phyloP scores from a whole-genome alignment of 2,329 filamentous ascomycete genomes.

The Aureobasidium sp. region DNA sequence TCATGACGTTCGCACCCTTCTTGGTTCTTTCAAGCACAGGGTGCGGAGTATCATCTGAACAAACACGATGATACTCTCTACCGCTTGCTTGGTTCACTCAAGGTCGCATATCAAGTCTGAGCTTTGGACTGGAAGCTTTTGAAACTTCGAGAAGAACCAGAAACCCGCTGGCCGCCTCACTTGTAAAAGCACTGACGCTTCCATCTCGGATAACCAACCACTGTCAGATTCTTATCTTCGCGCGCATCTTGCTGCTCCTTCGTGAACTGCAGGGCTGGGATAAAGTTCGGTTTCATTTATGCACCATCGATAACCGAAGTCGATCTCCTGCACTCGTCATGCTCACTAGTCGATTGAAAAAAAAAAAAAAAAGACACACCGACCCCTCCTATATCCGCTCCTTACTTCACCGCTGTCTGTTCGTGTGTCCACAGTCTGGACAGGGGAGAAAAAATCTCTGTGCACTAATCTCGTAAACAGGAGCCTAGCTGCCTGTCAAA shows the following conservation, averaged over 20 bases:
- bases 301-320: constrained; percentile 7
- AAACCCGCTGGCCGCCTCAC: not conserved
- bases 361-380: not conserved
- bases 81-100: not conserved
- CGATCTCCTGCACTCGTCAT: constrained; percentile 5
- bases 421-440: not conserved
- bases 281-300: constrained; percentile 1
- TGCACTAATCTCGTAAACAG: not conserved
- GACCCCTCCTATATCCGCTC: not conserved
- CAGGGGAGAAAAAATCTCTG: not conserved
- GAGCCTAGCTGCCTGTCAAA: constrained; percentile 4
- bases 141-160: constrained; percentile 5
- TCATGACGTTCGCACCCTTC: not conserved
- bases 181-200: not conserved
- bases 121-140: not conserved
- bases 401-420: not conserved
- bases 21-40: not conserved
- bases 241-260: not conserved
- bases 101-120: not conserved
- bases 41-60: not conserved
- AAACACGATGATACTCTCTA: not conserved
- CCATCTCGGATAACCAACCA: not conserved
- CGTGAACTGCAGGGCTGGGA: constrained; percentile 2
- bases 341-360: not conserved
- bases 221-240: not conserved